A percentile compares a stretch with the other conserved stretches of the same genome.
Conservation (phyloP, 495 filamentous ascomycete genomes). For the Podospora sp. region DNA sequence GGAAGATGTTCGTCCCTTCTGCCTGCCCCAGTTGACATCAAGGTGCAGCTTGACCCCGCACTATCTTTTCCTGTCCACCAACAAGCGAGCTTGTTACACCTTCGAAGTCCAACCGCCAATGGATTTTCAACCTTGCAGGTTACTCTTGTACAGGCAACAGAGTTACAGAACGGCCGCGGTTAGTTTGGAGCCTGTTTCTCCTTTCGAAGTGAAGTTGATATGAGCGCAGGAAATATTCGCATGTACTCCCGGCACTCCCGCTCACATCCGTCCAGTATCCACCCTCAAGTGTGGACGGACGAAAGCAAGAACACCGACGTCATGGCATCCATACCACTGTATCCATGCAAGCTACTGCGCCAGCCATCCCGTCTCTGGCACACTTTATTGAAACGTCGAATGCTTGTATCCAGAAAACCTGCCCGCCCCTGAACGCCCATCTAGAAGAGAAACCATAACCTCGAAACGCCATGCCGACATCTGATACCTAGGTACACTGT, state of each 20-base stretch:
- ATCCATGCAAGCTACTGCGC: not conserved
- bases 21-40: slow-evolving; percentile 22
- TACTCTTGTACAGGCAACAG: not conserved
- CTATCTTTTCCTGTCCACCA: not conserved
- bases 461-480: not conserved
- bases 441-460: not conserved
- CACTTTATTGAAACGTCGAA: not conserved
- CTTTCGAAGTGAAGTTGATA: not conserved
- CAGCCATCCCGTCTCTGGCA: not conserved
- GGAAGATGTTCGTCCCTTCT: not conserved
- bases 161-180: not conserved
- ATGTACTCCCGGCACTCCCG: no score
- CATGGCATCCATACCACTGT: not conserved
- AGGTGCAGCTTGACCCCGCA: slow-evolving; percentile 25
- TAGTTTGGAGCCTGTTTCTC: not conserved
- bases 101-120: not conserved
- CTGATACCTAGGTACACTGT: no score
- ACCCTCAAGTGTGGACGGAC: not conserved
- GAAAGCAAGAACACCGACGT: not conserved
- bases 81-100: not conserved
- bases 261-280: no score
- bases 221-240: no score
- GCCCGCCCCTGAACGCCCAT: not conserved
- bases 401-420: not conserved
- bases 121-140: not conserved